Percentiles rank a stretch among this genome's conserved stretches.
Conservation (phyloP, 2,329 filamentous ascomycete species). For the Trematosphaeria pertusa region DNA sequence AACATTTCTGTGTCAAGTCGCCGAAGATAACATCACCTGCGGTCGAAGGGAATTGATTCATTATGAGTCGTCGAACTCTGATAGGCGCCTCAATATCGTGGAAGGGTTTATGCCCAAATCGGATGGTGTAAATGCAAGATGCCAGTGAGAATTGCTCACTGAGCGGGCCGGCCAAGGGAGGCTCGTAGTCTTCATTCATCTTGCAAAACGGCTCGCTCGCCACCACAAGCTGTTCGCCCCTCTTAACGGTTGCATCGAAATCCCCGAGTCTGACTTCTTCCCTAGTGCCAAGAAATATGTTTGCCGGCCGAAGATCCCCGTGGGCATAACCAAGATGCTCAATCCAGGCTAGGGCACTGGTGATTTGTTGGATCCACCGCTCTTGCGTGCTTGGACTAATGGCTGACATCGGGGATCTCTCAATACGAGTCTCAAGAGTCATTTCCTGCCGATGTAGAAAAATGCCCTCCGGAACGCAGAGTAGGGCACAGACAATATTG, state of each 20-base stretch:
- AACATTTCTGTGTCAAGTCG: conserved; percentile 6
- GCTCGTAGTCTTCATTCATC: conserved; percentile 10
- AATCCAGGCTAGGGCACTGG: conserved; percentile 13
- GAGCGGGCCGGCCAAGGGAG: conserved; percentile 11
- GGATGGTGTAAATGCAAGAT: conserved; percentile 62
- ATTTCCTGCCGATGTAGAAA: conserved; percentile 9
- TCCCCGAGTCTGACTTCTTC: conserved; percentile 11
- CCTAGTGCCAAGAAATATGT: conserved; percentile 10
- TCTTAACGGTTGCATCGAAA: conserved; percentile 16
- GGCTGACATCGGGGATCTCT: conserved; percentile 5
- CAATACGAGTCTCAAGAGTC: conserved; percentile 8
- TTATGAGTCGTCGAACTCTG: conserved; percentile 6
- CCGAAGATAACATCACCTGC: conserved; percentile 7
- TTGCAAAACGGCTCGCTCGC: conserved; percentile 13
- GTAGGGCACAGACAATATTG: conserved; percentile 9
- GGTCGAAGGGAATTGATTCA: conserved; percentile 7
- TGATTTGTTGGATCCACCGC: conserved; percentile 15
- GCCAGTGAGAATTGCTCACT: conserved; percentile 43
- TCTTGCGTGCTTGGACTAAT: conserved; percentile 8
- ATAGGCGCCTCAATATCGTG: conserved; percentile 8
- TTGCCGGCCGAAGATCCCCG: conserved; percentile 13
- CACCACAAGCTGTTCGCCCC: conserved; percentile 8
- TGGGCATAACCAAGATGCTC: conserved; percentile 15
- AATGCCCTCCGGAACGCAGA: conserved; percentile 5
- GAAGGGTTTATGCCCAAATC: conserved; percentile 12